phyloP scores from a whole-genome alignment of 805 yeast species.

The Millerozyma miso region DNA sequence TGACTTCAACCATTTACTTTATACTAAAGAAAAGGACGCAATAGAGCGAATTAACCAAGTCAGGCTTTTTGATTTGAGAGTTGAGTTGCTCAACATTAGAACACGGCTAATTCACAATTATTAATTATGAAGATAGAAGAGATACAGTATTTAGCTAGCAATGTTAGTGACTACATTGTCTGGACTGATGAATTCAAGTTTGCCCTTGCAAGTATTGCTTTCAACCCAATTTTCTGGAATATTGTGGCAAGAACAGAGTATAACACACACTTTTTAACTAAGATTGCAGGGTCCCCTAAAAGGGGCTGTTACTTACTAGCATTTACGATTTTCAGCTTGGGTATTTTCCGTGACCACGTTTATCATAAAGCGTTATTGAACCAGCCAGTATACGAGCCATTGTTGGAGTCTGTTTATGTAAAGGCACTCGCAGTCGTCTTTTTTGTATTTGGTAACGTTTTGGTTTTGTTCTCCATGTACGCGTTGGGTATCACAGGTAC shows the following conservation, averaged over 20 bases:
- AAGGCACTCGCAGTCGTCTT: conserved; percentile 49
- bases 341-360: conserved; percentile 74
- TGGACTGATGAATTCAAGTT: conserved; percentile 17
- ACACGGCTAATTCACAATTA: no score
- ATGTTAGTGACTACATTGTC: conserved; percentile 18
- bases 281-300: conserved; percentile 60
- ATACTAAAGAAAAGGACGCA: no score
- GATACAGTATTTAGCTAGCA: conserved; percentile 14
- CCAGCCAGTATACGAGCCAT: conserved; percentile 64
- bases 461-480: conserved; percentile 85
- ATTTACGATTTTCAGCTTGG: conserved; percentile 75
- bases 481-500: conserved; percentile 94
- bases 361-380: conserved; percentile 65
- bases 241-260: conserved; percentile 85
- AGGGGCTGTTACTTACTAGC: conserved; percentile 87
- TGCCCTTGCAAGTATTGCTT: conserved; percentile 66
- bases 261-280: conserved; percentile 71
- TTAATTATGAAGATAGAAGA: conserved; percentile 12
- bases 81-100: no score
- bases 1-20: no score
- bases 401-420: conserved; percentile 36
- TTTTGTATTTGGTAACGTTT: conserved; percentile 69
- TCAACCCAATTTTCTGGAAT: conserved; percentile 97
- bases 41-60: no score
- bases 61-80: no score